Conservation (phyloP, 2,329 filamentous ascomycete species). For the Diaporthe caulivora region DNA sequence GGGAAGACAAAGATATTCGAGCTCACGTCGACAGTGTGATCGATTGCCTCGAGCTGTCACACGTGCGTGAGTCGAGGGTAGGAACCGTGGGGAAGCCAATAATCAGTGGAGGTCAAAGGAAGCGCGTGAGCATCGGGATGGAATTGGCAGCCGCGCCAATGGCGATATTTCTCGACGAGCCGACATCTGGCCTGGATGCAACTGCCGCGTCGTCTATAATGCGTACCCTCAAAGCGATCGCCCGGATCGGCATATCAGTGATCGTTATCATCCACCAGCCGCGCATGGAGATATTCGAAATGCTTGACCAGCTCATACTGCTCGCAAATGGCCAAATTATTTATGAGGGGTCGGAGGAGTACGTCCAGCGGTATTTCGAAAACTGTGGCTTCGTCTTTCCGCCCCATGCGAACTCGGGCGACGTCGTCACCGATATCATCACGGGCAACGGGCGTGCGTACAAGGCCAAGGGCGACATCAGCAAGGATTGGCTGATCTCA, state of each 20-base stretch:
- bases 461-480: conserved; percentile 59
- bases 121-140: conserved; percentile 70
- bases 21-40: conserved; percentile 69
- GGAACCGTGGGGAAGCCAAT: conserved; percentile 64
- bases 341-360: conserved; percentile 62
- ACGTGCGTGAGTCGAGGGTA: conserved; percentile 64
- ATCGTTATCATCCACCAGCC: conserved; percentile 73
- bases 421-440: conserved; percentile 72
- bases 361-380: conserved; percentile 63
- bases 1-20: conserved; percentile 62
- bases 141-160: conserved; percentile 69
- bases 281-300: conserved; percentile 68
- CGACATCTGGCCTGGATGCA: conserved; percentile 66
- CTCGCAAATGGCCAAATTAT: conserved; percentile 67
- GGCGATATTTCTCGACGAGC: conserved; percentile 67
- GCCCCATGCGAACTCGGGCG: conserved; percentile 64
- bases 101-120: conserved; percentile 68
- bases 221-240: conserved; percentile 64
- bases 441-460: conserved; percentile 67
- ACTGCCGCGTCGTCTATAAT: conserved; percentile 68
- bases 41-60: conserved; percentile 64
- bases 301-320: conserved; percentile 68
- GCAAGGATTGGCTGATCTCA: conserved; percentile 61
- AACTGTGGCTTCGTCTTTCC: conserved; percentile 65
- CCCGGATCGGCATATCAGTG: conserved; percentile 67